Conservation (phyloP, 2,329 filamentous ascomycete genomes). For the Xylariomycetidae sp. region DNA sequence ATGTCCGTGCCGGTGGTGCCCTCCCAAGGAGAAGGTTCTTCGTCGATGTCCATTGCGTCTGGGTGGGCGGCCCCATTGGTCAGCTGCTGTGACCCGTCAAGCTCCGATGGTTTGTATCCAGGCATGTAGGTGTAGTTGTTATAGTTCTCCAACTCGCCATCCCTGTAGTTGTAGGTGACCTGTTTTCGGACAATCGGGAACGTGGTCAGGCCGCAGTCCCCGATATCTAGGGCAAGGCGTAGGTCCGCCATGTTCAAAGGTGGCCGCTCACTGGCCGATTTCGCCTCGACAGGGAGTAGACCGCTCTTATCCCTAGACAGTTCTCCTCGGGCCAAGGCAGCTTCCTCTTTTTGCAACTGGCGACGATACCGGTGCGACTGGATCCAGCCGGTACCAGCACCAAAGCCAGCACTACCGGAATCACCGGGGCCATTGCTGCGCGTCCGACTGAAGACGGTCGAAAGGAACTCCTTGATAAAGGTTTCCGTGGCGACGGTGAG, state of each 20-base stretch:
- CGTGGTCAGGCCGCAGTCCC: constrained; percentile 68
- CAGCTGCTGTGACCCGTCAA: constrained; percentile 29
- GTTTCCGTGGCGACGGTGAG: constrained; percentile 61
- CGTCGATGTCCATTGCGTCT: constrained; percentile 57
- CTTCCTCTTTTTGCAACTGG: constrained; percentile 71
- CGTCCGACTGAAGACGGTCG: constrained; percentile 57
- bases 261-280: constrained; percentile 64
- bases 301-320: constrained; percentile 69
- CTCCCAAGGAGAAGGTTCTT: constrained; percentile 50
- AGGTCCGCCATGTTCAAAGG: constrained; percentile 74
- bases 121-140: constrained; percentile 52
- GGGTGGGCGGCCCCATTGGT: constrained; percentile 42
- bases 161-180: constrained; percentile 65
- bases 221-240: constrained; percentile 67
- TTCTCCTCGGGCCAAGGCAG: constrained; percentile 65
- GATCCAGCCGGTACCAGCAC: constrained; percentile 63
- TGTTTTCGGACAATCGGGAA: constrained; percentile 70
- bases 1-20: constrained; percentile 49
- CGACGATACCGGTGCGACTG: constrained; percentile 73
- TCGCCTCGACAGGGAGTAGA: constrained; percentile 73
- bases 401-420: constrained; percentile 55
- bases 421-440: constrained; percentile 60
- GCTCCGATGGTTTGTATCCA: constrained; percentile 24
- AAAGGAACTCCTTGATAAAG: constrained; percentile 61
- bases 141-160: constrained; percentile 68